These are phyloP conservation scores for Calocybe indica DNA, from an alignment of 768 basidiomycete species.

Conservation along the genomic window DNA sequence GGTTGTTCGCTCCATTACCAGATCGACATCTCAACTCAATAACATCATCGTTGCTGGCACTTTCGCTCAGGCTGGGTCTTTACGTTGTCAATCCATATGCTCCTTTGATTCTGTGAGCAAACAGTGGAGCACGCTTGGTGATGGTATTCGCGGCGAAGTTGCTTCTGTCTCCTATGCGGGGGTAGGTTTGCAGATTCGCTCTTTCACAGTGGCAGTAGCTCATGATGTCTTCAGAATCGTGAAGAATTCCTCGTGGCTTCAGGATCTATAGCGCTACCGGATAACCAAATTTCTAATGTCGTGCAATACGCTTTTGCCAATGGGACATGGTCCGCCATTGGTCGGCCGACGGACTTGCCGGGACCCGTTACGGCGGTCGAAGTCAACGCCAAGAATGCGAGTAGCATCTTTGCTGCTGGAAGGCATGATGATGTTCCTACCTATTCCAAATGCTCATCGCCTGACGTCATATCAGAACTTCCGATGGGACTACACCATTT, in stretches of 20 bases:
- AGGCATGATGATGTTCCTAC: conserved; percentile 47
- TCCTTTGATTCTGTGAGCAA: conserved; percentile 58
- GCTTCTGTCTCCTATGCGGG: conserved; percentile 76
- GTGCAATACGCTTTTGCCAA: conserved; percentile 70
- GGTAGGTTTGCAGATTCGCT: conserved; percentile 38
- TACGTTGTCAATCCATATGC: conserved; percentile 76
- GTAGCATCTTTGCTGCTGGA: conserved; percentile 89
- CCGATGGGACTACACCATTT: conserved; percentile 62
- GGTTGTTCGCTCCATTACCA: conserved; percentile 66
- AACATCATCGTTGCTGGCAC: conserved; percentile 82
- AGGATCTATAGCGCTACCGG: conserved; percentile 69
- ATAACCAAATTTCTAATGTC: conserved; percentile 63
- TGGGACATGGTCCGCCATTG: conserved; percentile 67
- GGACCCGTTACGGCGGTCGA: conserved; percentile 89
- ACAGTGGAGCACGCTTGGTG: conserved; percentile 78
- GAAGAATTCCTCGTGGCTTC: conserved; percentile 71
- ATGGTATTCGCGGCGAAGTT: conserved; percentile 78
- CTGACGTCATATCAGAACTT: conserved; percentile 30
- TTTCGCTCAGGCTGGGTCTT: conserved; percentile 72
- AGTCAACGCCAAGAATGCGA: conserved; percentile 73
- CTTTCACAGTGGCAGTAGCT: conserved; percentile 4
- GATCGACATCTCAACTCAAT: conserved; percentile 52
- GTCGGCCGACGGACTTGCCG: conserved; percentile 55
- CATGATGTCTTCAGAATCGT: conserved; percentile 38
- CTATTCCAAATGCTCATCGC: neutral